Percentiles rank a stretch among this genome's conserved stretches.
phyloP scores from a whole-genome alignment of 176 grass and related monocot species.

The Zea luxurians region DNA sequence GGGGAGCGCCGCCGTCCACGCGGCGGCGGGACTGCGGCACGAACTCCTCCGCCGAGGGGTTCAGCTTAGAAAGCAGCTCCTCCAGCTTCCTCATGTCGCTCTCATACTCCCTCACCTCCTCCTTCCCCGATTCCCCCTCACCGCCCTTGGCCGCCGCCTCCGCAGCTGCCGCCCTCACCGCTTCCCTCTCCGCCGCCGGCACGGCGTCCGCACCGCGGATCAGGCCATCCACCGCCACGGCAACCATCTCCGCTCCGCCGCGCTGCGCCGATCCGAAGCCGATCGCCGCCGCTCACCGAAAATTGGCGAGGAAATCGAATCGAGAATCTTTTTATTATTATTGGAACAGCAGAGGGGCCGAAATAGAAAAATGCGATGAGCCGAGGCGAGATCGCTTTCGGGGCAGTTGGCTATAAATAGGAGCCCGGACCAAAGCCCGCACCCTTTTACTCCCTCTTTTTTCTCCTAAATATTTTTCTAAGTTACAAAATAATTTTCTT shows the following conservation, averaged over 20 bases:
- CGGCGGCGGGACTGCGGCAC: conserved; percentile 56
- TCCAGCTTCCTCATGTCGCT: conserved; percentile 76
- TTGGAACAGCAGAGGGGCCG: conserved; percentile 12
- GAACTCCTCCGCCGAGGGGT: conserved; percentile 86
- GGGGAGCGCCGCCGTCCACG: conserved; percentile 7
- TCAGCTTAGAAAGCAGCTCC: conserved; percentile 82
- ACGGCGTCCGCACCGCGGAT: conserved; percentile 44
- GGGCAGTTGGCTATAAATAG: conserved; percentile 52
- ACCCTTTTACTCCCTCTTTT: background rate
- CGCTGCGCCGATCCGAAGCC: conserved; percentile 13
- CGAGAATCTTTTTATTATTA: conserved; percentile 37
- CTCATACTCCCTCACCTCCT: conserved; percentile 65
- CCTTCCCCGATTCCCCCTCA: conserved; percentile 19
- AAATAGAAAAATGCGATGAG: conserved; percentile 15
- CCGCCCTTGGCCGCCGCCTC: conserved; percentile 5
- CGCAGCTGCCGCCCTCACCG: background rate
- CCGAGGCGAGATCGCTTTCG: conserved; percentile 43
- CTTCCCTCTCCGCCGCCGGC: conserved; percentile 20
- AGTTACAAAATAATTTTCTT: too few relatives aligned
- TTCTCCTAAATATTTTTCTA: background rate
- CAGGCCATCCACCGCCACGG: conserved; percentile 46
- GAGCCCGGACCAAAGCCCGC: background rate
- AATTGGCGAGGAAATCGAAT: conserved; percentile 44
- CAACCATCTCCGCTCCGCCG: conserved; percentile 47
- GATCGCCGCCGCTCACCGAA: conserved; percentile 39